Base-by-base conservation (phyloP, 371 early-diverging fungal genomes). In the Parasitella parasitica region DNA sequence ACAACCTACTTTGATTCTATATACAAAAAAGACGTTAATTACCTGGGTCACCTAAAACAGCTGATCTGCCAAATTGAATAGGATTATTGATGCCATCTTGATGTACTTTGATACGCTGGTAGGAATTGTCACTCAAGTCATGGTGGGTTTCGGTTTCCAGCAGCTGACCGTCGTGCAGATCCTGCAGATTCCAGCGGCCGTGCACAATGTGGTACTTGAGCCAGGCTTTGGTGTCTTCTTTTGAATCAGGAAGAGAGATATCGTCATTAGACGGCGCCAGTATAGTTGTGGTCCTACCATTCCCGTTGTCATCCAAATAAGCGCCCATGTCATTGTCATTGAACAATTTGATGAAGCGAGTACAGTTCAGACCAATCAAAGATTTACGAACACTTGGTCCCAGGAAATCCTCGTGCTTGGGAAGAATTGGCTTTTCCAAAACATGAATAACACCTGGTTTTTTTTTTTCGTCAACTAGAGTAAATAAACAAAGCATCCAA, bases 191-290 rank as follows among this genome's bases (percentile, higher is more conserved):
- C 57, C 65, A 73, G 9, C 59, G 67, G 7, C 82, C 80, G 7
- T 67, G 58, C 1, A 86, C 49, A 28, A 86, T 63, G 57, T 86
- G 86, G 61, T 86, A 86, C 11, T 66, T 63, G 0, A 86, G 64
- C 70, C 78, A 73, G 1, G 71, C 61, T 4, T 54, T 60, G 36
- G 64, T 38, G 30, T 61, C 53, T 18, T 58, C 66, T 5, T 52
- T 41, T 1, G 38, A 18, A 15, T 11, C 16, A 9, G 39, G 43
- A 11, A 18, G 28, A 5, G 22, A 49, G 0, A 49, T 32, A 1
- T 67, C 69, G 5, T 82, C 75, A 48, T 84, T 77, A 6, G 70
- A 71, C 16, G 85, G 83, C 8, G 79, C 85, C 48, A 84, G 60
- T 51, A 83, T 71, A 5, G 86, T 84, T 26, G 70, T 73, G 16